A percentile compares a stretch with the other conserved stretches of the same genome.
Conservation (phyloP, 805 yeast genomes). For the Cyberlindnera euphorbiae region DNA sequence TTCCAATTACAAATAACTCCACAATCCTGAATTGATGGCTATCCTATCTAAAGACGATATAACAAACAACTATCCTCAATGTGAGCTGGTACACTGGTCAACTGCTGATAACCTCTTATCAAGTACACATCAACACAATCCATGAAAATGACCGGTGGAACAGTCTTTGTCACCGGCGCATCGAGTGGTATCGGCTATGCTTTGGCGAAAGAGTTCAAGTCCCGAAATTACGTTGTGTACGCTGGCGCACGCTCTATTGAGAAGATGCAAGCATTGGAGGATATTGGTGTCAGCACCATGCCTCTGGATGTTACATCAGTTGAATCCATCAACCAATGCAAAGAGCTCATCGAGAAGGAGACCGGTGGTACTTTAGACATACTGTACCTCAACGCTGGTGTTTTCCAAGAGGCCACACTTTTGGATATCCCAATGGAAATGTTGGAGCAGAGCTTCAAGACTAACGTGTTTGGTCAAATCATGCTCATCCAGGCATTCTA, state of each 20-base stretch:
- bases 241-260: conserved; percentile 31
- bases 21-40: no score
- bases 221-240: conserved; percentile 35
- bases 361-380: conserved; percentile 32
- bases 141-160: no score
- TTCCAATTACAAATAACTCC: no score
- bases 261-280: conserved; percentile 27
- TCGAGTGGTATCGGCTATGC: conserved; percentile 47
- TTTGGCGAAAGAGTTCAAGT: conserved; percentile 39
- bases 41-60: no score
- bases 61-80: no score
- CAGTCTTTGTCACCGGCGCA: no score
- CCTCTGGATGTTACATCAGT: conserved; percentile 33
- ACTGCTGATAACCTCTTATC: no score
- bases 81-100: no score
- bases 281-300: conserved; percentile 30
- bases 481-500: conserved; percentile 31
- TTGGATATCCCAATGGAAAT: conserved; percentile 28
- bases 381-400: conserved; percentile 40
- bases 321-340: conserved; percentile 27
- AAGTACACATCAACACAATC: no score
- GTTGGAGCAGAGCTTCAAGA: conserved; percentile 23
- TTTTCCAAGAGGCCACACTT: conserved; percentile 23
- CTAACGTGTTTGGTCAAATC: conserved; percentile 37
- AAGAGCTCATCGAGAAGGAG: conserved; percentile 22